phyloP scores from a whole-genome alignment of 2,329 filamentous ascomycete species.

The Neoarthrinium moseri region DNA sequence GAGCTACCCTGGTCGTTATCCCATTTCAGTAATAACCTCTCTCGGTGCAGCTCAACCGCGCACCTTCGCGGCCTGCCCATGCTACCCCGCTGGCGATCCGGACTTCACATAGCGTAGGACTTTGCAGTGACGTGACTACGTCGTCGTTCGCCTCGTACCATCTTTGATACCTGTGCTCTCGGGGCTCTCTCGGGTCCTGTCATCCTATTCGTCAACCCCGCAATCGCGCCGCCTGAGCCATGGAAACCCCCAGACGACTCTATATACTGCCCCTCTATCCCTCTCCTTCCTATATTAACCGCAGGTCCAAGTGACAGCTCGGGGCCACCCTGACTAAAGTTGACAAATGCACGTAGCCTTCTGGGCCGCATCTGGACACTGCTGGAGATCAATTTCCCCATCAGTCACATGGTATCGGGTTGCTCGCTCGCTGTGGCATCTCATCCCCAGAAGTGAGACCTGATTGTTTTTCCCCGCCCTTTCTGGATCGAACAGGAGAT shows the following conservation, averaged over 20 bases:
- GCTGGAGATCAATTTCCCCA: not conserved
- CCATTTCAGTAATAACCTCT: not conserved
- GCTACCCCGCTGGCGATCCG: too few relatives aligned
- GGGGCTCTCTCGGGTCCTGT: too few relatives aligned
- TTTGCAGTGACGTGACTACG: too few relatives aligned
- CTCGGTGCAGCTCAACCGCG: not conserved
- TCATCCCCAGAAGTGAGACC: not conserved
- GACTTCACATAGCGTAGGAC: too few relatives aligned
- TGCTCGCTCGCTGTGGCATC: not conserved
- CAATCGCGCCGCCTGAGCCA: too few relatives aligned
- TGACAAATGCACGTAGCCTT: not conserved
- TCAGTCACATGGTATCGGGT: not conserved
- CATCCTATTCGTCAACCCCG: too few relatives aligned
- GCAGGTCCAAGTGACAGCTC: not conserved
- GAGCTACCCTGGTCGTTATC: not conserved
- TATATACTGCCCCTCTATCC: not conserved
- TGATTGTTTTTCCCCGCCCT: not conserved
- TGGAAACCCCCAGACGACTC: not conserved
- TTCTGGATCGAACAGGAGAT: too few relatives aligned
- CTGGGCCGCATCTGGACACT: not conserved
- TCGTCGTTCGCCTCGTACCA: too few relatives aligned
- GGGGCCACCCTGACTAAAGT: not conserved
- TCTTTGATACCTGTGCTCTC: too few relatives aligned
- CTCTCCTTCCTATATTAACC: not conserved
- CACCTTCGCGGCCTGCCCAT: too few relatives aligned